Evolutionary conservation across 1,284 basidiomycete genomes (phyloP).

Genomic region (Crepidotus sp.): DNA sequence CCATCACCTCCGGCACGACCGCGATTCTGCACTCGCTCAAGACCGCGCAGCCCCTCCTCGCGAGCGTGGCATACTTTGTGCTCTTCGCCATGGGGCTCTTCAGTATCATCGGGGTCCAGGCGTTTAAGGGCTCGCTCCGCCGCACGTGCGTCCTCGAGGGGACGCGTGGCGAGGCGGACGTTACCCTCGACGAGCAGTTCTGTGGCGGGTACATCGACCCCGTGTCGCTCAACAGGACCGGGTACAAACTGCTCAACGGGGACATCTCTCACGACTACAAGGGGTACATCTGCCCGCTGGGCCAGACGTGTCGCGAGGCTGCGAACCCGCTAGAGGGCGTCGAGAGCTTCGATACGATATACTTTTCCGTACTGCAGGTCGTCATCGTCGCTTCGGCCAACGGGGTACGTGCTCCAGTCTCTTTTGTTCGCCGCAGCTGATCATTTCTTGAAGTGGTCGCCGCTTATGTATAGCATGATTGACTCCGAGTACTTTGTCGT

Average conservation of each 20-base stretch:
- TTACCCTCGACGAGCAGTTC: constrained; percentile 39
- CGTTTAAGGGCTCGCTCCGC: constrained; percentile 78
- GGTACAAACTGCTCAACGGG: constrained; percentile 39
- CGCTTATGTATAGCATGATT: constrained; percentile 87
- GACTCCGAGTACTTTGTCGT: constrained; percentile 88
- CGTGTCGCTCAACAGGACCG: constrained; percentile 34
- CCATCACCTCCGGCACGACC: constrained; percentile 90
- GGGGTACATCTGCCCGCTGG: constrained; percentile 79
- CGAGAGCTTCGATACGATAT: constrained; percentile 88
- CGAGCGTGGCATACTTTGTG: constrained; percentile 87
- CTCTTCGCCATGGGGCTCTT: constrained; percentile 87
- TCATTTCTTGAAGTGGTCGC: constrained; percentile 44
- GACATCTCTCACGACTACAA: constrained; percentile 32
- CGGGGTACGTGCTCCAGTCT: constrained; percentile 38
- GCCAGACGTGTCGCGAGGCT: constrained; percentile 59
- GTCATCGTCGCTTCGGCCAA: constrained; percentile 79
- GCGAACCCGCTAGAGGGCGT: constrained; percentile 64
- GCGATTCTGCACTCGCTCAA: constrained; percentile 95
- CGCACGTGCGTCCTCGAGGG: constrained; percentile 53
- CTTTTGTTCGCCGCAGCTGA: constrained; percentile 23
- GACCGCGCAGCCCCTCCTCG: constrained; percentile 79
- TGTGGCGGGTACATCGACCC: constrained; percentile 79
- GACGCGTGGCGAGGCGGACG: constrained; percentile 49
- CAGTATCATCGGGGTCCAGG: constrained; percentile 85
- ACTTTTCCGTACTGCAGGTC: constrained; percentile 76